Conservation (phyloP, 768 basidiomycete genomes). For the Amyloporia xantha region DNA sequence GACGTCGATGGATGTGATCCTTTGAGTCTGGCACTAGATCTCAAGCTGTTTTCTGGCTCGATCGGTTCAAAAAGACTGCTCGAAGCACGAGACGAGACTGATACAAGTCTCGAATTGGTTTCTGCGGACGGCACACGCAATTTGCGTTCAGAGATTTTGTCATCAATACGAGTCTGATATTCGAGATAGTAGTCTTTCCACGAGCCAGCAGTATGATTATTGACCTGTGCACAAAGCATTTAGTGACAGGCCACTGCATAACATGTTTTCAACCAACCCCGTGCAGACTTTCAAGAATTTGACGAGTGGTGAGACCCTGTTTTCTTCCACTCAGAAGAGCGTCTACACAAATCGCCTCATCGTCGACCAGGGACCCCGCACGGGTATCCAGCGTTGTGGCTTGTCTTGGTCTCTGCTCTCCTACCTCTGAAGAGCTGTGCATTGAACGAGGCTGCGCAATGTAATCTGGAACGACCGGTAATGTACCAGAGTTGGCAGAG, state of each 20-base stretch:
- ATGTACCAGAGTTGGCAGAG: not conserved
- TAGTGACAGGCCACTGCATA: no score
- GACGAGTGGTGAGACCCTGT: conserved; percentile 48
- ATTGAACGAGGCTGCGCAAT: not conserved
- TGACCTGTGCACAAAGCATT: conserved; percentile 29
- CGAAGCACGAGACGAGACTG: no score
- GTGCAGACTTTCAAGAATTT: conserved; percentile 58
- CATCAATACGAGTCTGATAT: conserved; percentile 30
- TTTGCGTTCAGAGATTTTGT: not conserved
- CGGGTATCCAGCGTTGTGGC: conserved; percentile 27
- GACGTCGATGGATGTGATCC: no score
- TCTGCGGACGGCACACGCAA: no score
- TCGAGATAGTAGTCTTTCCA: conserved; percentile 84
- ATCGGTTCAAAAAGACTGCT: no score
- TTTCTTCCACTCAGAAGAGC: conserved; percentile 31
- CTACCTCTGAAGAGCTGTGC: not conserved
- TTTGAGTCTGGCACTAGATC: no score
- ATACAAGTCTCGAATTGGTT: no score
- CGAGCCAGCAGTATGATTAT: conserved; percentile 46
- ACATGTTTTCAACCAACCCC: conserved; percentile 39
- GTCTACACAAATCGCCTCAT: conserved; percentile 54
- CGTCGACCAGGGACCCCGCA: conserved; percentile 40
- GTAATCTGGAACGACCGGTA: not conserved
- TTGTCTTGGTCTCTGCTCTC: not conserved
- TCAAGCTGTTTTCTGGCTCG: no score